Conservation (phyloP, 352 stramenopile species). For the Peronospora farinosa region DNA sequence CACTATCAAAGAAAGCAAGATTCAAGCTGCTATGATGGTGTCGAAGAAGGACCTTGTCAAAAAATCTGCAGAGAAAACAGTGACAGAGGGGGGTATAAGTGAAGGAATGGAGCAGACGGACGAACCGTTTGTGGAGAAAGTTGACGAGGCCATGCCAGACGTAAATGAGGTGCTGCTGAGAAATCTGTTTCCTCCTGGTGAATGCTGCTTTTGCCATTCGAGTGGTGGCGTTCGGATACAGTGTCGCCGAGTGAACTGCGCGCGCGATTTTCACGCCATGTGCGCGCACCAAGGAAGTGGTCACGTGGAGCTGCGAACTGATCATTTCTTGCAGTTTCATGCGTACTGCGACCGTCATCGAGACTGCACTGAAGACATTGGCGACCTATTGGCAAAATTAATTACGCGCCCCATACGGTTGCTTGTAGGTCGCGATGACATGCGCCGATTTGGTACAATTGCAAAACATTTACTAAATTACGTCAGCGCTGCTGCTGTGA, state of each 20-base stretch:
- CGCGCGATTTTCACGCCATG: constrained; percentile 56
- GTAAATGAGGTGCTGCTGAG: constrained; percentile 13
- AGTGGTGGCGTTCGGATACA: constrained; percentile 42
- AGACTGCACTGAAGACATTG: constrained; percentile 32
- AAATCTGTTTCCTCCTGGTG: constrained; percentile 12
- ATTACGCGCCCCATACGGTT: constrained; percentile 44
- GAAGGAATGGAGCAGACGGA: constrained; percentile 12
- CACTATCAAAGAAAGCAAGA: constrained; percentile 20
- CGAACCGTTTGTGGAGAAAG: constrained; percentile 5
- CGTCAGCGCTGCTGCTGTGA: constrained; percentile 29
- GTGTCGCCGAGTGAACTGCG: constrained; percentile 49
- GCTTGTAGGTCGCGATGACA: constrained; percentile 47
- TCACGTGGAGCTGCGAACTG: constrained; percentile 31
- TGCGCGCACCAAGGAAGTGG: constrained; percentile 44
- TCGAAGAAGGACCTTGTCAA: constrained; percentile 16
- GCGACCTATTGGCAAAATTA: constrained; percentile 44
- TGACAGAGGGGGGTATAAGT: background rate
- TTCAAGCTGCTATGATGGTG: constrained; percentile 12
- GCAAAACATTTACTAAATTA: constrained; percentile 41
- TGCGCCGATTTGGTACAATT: constrained; percentile 38
- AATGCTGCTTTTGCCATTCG: constrained; percentile 51
- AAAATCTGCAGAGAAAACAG: constrained; percentile 7
- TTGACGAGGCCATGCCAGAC: constrained; percentile 6
- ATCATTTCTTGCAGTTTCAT: constrained; percentile 42
- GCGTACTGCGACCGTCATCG: constrained; percentile 68